A percentile compares a stretch with the other conserved stretches of the same genome.
Conservation (phyloP, 768 basidiomycete genomes). For the Xerocomellus intermedius region DNA sequence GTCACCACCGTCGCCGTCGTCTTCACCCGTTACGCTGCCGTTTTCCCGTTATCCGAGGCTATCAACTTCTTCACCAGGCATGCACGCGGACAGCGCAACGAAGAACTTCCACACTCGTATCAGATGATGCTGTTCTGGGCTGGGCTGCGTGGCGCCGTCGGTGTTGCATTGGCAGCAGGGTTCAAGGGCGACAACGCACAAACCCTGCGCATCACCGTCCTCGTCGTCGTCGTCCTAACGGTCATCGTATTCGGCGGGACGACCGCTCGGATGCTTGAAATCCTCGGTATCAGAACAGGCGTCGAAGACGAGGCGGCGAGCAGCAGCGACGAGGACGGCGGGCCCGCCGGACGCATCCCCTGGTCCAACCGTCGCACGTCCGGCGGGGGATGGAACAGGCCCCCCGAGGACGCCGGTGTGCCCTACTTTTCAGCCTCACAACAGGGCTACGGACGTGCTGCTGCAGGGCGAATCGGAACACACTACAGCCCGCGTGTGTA, state of each 20-base stretch:
- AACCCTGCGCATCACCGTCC: slow-evolving; percentile 88
- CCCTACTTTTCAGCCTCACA: slow-evolving; percentile 33
- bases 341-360: slow-evolving; percentile 26
- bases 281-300: slow-evolving; percentile 92
- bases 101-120: slow-evolving; percentile 95
- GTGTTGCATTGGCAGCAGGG: slow-evolving; percentile 94
- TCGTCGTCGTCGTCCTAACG: slow-evolving; percentile 93
- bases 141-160: slow-evolving; percentile 93
- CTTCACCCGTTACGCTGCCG: slow-evolving; percentile 92
- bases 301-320: slow-evolving; percentile 88
- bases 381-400: slow-evolving; percentile 41
- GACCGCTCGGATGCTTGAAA: slow-evolving; percentile 94
- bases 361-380: slow-evolving; percentile 37
- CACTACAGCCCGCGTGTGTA: slow-evolving; percentile 56
- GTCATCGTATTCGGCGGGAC: slow-evolving; percentile 96
- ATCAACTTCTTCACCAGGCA: slow-evolving; percentile 93
- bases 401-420: slow-evolving; percentile 43
- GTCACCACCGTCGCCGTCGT: slow-evolving; percentile 90
- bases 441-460: slow-evolving; percentile 32
- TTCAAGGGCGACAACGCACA: slow-evolving; percentile 93
- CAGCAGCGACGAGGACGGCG: slow-evolving; percentile 49
- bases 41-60: slow-evolving; percentile 90
- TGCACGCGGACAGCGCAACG: slow-evolving; percentile 78
- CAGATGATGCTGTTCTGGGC: slow-evolving; percentile 99
- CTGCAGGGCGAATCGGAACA: slow-evolving; percentile 49